Percentiles rank a stretch among this genome's conserved stretches.
Evolutionary conservation across 2,329 filamentous ascomycete species (phyloP).

Genomic region (Hymenoscyphus infarciens): DNA sequence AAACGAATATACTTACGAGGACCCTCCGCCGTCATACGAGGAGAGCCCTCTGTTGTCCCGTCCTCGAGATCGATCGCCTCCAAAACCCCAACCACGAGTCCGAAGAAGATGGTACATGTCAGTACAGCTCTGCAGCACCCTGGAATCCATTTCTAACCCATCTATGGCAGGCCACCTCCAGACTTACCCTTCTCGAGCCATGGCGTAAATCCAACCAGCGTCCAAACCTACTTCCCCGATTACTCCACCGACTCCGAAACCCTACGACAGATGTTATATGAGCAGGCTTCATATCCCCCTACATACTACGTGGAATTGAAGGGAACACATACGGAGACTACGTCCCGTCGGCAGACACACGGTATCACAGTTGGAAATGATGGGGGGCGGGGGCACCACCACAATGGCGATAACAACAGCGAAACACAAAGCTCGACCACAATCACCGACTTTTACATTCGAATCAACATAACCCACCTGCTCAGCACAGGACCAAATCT

Average conservation of each 20-base stretch:
- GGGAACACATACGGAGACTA: constrained; percentile 35
- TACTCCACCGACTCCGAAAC: constrained; percentile 26
- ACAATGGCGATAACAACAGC: constrained; percentile 30
- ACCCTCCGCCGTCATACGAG: constrained; percentile 20
- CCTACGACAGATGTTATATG: constrained; percentile 29
- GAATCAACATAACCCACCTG: constrained; percentile 56
- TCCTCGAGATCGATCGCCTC: neutral
- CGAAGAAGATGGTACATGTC: constrained; percentile 8
- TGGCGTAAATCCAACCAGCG: constrained; percentile 20
- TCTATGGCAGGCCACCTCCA: constrained; percentile 2
- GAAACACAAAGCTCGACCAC: constrained; percentile 45
- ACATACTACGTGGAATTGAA: constrained; percentile 30
- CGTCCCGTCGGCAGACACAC: constrained; percentile 12
- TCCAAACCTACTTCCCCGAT: constrained; percentile 28
- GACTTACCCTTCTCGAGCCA: constrained; percentile 27
- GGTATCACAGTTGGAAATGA: constrained; percentile 9
- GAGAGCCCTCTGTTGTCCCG: constrained; percentile 10
- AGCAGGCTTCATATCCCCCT: constrained; percentile 31
- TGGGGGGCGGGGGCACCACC: neutral
- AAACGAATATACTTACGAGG: constrained; percentile 14
- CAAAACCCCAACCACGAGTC: constrained; percentile 2
- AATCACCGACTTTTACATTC: constrained; percentile 57
- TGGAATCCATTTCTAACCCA: neutral
- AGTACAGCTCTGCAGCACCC: neutral
- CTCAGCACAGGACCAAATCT: constrained; percentile 46